Evolutionary conservation across 352 stramenopile species (phyloP), one percentile per base, ranked within the genome.

Genomic region (Phytophthora sojae): DNA sequence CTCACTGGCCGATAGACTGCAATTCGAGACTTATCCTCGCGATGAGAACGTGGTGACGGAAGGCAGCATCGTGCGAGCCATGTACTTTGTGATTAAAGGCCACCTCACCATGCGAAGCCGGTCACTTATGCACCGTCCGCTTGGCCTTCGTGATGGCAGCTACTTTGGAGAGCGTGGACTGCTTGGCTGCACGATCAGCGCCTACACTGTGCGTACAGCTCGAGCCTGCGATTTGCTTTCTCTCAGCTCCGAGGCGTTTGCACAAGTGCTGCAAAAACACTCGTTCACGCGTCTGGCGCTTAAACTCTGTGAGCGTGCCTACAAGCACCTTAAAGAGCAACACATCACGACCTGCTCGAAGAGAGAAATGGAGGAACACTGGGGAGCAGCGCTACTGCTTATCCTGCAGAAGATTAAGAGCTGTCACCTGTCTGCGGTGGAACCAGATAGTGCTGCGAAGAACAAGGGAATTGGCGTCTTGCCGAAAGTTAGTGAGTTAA

Each of bases 81-180:
- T 90, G 80, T 90, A 88, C 70, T 90, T 91, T 67, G 83, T 91
- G 45, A 64, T 91, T 4, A 77, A 79, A 5, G 81, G 83, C 1
- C 39, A 83, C 19, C 65, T 91, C 1, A 71, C 80, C 4, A 52
- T 52, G 45, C 19, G 45, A 17, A 52, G 45, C 25, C 50, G 69
- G 6, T 71, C 69, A 12, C 19, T 76, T 5, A 17, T 57, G 67
- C 17, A 51, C 6, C 54, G 50, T 15, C 69, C 63, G 0, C 23
- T 69, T 15, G 59, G 54, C 2, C 67, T 75, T 17, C 61, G 67
- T 9, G 62, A 69, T 17, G 83, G 81, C 2, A 75, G 80, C 47
- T 89, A 68, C 57, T 89, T 91, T 23, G 81, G 83, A 15, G 78
- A 91, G 42, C 64, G 69, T 12, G 82, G 82, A 2, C 54, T 91